Evolutionary conservation across 208 protist genomes (phyloP).

Genomic region (Crithidia bombi): DNA sequence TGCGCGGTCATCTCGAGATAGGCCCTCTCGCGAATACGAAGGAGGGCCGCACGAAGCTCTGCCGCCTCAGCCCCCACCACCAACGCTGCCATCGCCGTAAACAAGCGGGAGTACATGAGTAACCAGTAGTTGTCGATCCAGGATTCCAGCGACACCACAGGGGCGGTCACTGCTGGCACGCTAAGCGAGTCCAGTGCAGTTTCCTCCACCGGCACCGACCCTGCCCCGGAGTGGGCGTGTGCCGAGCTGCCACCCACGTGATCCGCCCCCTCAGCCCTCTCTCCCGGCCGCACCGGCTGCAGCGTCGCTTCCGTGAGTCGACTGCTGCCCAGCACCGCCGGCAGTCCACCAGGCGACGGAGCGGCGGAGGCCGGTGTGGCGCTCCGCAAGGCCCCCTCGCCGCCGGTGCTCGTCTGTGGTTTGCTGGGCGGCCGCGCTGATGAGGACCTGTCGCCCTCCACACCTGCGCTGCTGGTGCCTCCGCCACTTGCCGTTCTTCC

Average conservation of each 20-base stretch:
- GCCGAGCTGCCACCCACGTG: background rate
- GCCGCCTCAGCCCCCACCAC: slow-evolving; percentile 33
- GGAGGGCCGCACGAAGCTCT: slow-evolving; percentile 25
- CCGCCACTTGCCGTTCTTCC: background rate
- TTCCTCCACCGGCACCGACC: background rate
- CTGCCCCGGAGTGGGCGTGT: background rate
- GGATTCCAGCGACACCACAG: slow-evolving; percentile 15
- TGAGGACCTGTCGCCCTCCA: background rate
- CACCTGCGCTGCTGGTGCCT: background rate
- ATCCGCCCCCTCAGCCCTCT: background rate
- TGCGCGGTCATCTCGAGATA: slow-evolving; percentile 19
- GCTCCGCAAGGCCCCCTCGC: background rate
- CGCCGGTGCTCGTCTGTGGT: slow-evolving; percentile 7
- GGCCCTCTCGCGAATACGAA: slow-evolving; percentile 16
- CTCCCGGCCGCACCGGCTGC: background rate
- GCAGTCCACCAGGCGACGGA: background rate
- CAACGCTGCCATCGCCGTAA: slow-evolving; percentile 32
- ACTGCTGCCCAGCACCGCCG: slow-evolving; percentile 1
- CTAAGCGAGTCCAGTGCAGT: background rate
- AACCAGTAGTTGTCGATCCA: slow-evolving; percentile 70
- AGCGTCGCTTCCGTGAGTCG: background rate
- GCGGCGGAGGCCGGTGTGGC: slow-evolving; percentile 9
- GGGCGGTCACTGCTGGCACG: background rate
- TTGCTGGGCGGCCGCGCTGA: background rate
- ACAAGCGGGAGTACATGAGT: slow-evolving; percentile 53